Conservation (phyloP, 805 yeast species). For the Yarrowia sp. region DNA sequence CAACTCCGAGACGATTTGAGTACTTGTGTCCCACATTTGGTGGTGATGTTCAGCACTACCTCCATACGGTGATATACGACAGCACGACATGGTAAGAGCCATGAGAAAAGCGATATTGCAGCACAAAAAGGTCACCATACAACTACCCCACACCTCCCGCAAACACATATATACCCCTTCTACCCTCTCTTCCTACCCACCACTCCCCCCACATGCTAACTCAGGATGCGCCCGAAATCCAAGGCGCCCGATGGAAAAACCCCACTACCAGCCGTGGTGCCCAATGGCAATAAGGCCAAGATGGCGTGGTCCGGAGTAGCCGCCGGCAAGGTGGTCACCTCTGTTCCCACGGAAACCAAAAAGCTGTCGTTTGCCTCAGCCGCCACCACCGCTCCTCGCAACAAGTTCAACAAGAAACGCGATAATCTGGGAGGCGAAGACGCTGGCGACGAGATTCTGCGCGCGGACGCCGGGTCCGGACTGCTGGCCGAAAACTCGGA, state of each 20-base stretch:
- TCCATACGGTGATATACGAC: too few species aligned
- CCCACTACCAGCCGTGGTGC: conserved; percentile 34
- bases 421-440: conserved; percentile 23
- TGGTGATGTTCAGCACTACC: too few species aligned
- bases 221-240: conserved; percentile 38
- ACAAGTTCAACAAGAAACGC: conserved; percentile 33
- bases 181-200: neutral
- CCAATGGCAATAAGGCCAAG: conserved; percentile 36
- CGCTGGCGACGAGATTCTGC: too few species aligned
- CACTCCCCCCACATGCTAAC: neutral
- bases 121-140: too few species aligned
- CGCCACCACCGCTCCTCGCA: conserved; percentile 33
- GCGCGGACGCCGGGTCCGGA: neutral
- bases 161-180: too few species aligned
- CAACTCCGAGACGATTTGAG: too few species aligned
- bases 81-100: too few species aligned
- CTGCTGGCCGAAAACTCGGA: conserved; percentile 22
- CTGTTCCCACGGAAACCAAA: conserved; percentile 29
- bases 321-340: conserved; percentile 35
- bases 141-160: too few species aligned
- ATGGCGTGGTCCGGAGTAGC: conserved; percentile 40
- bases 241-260: conserved; percentile 36
- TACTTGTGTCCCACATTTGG: too few species aligned
- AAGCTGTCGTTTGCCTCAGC: conserved; percentile 31
- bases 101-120: too few species aligned